Conservation (phyloP, 2,329 filamentous ascomycete species). For the Fusarium ambrosium region DNA sequence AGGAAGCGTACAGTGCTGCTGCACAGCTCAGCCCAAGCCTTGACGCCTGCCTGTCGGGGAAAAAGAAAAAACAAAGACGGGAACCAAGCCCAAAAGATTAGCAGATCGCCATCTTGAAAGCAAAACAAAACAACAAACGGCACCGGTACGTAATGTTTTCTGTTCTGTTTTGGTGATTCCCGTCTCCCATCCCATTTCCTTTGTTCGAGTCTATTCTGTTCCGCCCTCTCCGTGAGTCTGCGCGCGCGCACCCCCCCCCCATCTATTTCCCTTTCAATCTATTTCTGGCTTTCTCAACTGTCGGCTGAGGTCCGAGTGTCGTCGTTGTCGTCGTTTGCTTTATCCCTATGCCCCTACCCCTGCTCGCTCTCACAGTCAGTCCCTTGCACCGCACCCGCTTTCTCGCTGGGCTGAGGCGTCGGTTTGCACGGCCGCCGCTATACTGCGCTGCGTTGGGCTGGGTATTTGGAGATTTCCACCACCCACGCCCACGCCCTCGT, state of each 20-base stretch:
- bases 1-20: background rate
- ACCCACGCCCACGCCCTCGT: constrained; percentile 23
- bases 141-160: background rate
- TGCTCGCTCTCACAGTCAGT: background rate
- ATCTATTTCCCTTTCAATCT: constrained; percentile 32
- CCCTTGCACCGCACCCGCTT: background rate
- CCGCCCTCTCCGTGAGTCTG: constrained; percentile 12
- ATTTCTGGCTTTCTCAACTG: constrained; percentile 35
- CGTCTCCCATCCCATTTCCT: constrained; percentile 20
- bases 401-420: constrained; percentile 33
- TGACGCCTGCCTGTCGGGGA: constrained; percentile 9
- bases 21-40: constrained; percentile 3
- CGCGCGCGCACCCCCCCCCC: constrained; percentile 7
- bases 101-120: constrained; percentile 7
- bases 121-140: background rate
- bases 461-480: constrained; percentile 19
- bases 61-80: constrained; percentile 23
- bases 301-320: constrained; percentile 20
- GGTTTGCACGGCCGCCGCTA: constrained; percentile 41
- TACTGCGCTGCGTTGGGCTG: constrained; percentile 32
- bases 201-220: constrained; percentile 24
- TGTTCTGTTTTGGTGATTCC: constrained; percentile 1
- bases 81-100: constrained; percentile 20
- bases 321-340: constrained; percentile 13
- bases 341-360: constrained; percentile 27